Evolutionary conservation across 176 grass and related monocot species (phyloP).

Genomic region (Thalia dealbata): DNA sequence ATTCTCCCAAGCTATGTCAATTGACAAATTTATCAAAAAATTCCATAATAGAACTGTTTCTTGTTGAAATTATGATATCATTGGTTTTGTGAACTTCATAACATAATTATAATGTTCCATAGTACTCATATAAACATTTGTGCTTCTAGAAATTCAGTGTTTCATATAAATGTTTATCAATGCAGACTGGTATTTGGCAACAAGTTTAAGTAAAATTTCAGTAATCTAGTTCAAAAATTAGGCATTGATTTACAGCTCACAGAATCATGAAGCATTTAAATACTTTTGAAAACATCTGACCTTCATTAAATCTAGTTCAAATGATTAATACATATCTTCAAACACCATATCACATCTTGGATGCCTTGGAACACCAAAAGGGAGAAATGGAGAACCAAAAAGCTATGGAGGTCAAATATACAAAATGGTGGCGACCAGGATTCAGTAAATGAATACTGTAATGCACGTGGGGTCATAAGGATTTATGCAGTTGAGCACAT

Average conservation of each 20-base stretch:
- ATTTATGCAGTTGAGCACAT: not conserved
- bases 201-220: not conserved
- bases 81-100: not conserved
- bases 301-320: too few relatives aligned
- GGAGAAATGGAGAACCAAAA: too few relatives aligned
- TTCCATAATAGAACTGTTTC: not conserved
- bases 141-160: not conserved
- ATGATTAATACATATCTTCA: too few relatives aligned
- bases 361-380: too few relatives aligned
- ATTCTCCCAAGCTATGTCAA: not conserved
- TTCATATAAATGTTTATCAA: not conserved
- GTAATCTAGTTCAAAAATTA: not conserved
- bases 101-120: not conserved
- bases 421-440: too few relatives aligned
- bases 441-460: too few relatives aligned
- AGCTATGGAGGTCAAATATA: too few relatives aligned
- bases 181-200: not conserved
- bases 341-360: too few relatives aligned
- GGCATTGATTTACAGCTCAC: not conserved
- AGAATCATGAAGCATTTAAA: not conserved
- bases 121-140: not conserved
- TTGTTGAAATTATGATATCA: not conserved
- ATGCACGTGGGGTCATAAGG: too few relatives aligned
- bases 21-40: not conserved
- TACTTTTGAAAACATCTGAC: too few relatives aligned